Evolutionary conservation across 306 rosid species (phyloP).

Genomic region (Pterocarpus santalinus): DNA sequence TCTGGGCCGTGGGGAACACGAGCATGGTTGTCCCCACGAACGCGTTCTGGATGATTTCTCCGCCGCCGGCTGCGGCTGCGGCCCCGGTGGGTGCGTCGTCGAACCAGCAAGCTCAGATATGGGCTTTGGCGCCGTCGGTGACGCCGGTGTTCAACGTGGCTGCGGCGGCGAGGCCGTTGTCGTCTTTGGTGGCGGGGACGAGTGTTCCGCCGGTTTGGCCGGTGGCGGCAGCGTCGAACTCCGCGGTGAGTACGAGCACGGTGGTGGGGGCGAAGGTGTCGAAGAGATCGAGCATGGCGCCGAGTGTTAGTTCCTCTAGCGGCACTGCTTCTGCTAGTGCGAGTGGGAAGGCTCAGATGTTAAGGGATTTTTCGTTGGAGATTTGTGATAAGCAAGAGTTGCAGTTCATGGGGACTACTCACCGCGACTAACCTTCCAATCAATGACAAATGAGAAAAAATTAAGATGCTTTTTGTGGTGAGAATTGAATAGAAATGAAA

Average conservation of each 20-base stretch:
- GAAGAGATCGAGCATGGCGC: slow-evolving; percentile 63
- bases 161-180: slow-evolving; percentile 54
- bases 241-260: slow-evolving; percentile 55
- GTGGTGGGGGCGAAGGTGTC: slow-evolving; percentile 63
- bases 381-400: slow-evolving; percentile 44
- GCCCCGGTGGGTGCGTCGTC: slow-evolving; percentile 45
- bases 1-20: slow-evolving; percentile 61
- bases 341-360: slow-evolving; percentile 8
- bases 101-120: slow-evolving; percentile 57
- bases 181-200: slow-evolving; percentile 41
- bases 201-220: slow-evolving; percentile 47
- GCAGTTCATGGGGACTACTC: slow-evolving; percentile 34
- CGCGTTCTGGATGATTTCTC: slow-evolving; percentile 73
- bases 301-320: slow-evolving; percentile 53
- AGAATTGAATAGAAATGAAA: slow-evolving; percentile 18
- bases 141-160: slow-evolving; percentile 60
- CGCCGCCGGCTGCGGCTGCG: slow-evolving; percentile 52
- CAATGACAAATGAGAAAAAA: slow-evolving; percentile 3
- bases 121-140: slow-evolving; percentile 66
- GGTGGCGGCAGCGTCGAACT: slow-evolving; percentile 27
- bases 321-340: background rate
- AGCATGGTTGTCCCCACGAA: slow-evolving; percentile 68
- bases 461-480: background rate
- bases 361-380: slow-evolving; percentile 43
- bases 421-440: slow-evolving; percentile 14